Evolutionary conservation across 805 yeast species (phyloP), one percentile per base, ranked within the genome.

Genomic region (Nakazawaea molendinolei): DNA sequence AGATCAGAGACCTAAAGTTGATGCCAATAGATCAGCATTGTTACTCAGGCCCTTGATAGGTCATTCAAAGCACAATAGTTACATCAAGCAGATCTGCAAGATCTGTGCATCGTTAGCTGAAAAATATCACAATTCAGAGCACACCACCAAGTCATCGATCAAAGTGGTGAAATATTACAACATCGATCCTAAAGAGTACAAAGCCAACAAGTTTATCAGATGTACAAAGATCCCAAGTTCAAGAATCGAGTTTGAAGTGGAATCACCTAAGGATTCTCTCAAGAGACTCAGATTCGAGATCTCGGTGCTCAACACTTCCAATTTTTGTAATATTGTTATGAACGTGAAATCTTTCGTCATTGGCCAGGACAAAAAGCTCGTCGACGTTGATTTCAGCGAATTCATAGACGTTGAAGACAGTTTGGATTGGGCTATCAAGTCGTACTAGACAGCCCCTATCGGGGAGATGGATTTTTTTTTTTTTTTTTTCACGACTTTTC

Each of bases 1-100:
- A 41, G 45, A 43, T 12, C 38, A 23, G 19, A 23, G 32, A 3
- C 26, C n/a, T 30, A 35, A 20, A 34, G 36, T 41, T 3, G 46
- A 43, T 18, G 45, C 54, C 21, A 63, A 62, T 34, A 58, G 69
- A 9, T 69, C 67, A 36, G 65, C 71, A 2, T 52, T 69, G 36
- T 60, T 78, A 15, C 55, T 78, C 15, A 55, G 77, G 24, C 82
- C 85, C 2, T 51, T 78, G 28, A 61, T 78, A 23, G 81, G 81
- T 5, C 72, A 74, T 44, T 66, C 73, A 40, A 66, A 69, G 40
- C 85, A 78, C 45, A 76, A 74, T 43, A 45, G 59, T 23, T 56
- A 64, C 34, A 42, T 73, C 9, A 49, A 51, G 7, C 56, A 65
- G 12, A 43, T 71, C 17, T 44, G 56, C 12, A 48, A 44, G 13